Conservation (phyloP, 768 basidiomycete genomes). For the Termitomyces sp. region DNA sequence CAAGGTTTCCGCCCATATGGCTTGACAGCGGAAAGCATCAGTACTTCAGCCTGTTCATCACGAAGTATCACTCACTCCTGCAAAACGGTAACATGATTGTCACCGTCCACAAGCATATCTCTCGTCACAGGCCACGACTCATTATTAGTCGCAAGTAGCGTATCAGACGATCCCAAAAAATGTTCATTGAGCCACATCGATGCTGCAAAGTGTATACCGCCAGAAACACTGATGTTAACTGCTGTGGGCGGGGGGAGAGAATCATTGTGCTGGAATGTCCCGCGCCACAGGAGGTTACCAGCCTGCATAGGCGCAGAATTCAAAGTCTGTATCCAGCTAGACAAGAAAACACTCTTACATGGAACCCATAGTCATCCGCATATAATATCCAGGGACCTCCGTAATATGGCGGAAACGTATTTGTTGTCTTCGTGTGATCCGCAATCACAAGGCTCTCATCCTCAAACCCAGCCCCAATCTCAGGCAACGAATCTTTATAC, state of each 20-base stretch:
- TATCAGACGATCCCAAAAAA: constrained; percentile 10
- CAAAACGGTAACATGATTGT: constrained; percentile 9
- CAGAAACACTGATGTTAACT: constrained; percentile 13
- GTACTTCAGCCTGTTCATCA: not conserved
- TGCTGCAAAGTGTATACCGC: constrained; percentile 12
- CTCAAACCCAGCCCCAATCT: constrained; percentile 4
- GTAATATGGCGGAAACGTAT: constrained; percentile 10
- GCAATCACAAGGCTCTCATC: constrained; percentile 8
- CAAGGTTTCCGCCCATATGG: constrained; percentile 16
- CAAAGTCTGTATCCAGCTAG: not conserved
- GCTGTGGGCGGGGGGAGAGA: constrained; percentile 6
- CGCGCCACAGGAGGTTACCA: constrained; percentile 14
- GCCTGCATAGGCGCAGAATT: not conserved
- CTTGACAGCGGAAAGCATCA: not conserved
- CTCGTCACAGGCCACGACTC: constrained; percentile 7
- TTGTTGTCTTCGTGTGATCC: constrained; percentile 12
- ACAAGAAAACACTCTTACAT: constrained; percentile 1
- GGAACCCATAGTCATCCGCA: constrained; percentile 15
- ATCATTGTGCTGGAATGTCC: constrained; percentile 9
- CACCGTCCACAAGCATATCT: constrained; percentile 9
- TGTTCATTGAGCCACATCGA: constrained; percentile 13
- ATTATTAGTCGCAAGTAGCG: constrained; percentile 11
- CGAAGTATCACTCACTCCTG: constrained; percentile 7
- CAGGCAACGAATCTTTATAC: constrained; percentile 12
- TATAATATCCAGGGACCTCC: constrained; percentile 15